These are phyloP conservation scores for Candida khao-thaluensis DNA, from an alignment of 805 yeast genomes.

Conservation along the genomic window DNA sequence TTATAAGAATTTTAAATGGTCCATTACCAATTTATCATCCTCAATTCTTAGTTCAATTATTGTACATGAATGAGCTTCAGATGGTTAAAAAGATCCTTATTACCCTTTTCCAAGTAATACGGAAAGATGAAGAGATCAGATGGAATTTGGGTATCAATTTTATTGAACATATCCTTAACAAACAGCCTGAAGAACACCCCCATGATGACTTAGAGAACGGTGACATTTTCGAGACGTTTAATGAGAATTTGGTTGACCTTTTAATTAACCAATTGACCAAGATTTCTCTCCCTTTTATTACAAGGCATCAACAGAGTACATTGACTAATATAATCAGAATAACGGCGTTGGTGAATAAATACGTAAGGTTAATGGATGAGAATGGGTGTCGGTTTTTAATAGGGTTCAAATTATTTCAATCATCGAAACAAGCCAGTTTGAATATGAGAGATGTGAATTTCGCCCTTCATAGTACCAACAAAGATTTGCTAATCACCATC, in stretches of 20 bases:
- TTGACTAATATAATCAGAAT: slow-evolving; percentile 68
- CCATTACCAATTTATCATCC: slow-evolving; percentile 91
- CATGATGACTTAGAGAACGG: slow-evolving; percentile 5
- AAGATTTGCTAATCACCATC: slow-evolving; percentile 58
- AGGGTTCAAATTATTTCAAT: slow-evolving; percentile 66
- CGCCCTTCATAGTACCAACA: slow-evolving; percentile 83
- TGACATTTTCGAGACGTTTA: slow-evolving; percentile 33
- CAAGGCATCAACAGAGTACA: slow-evolving; percentile 90
- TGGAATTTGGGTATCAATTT: slow-evolving; percentile 37
- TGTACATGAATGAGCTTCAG: slow-evolving; percentile 58
- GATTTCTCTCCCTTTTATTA: slow-evolving; percentile 70
- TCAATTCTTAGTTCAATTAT: slow-evolving; percentile 72
- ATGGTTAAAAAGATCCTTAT: slow-evolving; percentile 58
- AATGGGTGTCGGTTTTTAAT: slow-evolving; percentile 72
- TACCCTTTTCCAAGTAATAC: slow-evolving; percentile 49
- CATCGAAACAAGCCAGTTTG: slow-evolving; percentile 50
- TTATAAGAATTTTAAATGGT: slow-evolving; percentile 80
- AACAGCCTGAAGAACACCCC: slow-evolving; percentile 1
- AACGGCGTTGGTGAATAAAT: slow-evolving; percentile 52
- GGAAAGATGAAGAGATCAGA: slow-evolving; percentile 32
- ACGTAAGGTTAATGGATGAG: slow-evolving; percentile 46
- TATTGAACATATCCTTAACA: slow-evolving; percentile 16
- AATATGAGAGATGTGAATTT: slow-evolving; percentile 81
- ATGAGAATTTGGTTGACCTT: slow-evolving; percentile 41
- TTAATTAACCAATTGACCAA: slow-evolving; percentile 61